Conservation (phyloP, 257 asterid species). For the Gentiana dahurica region DNA sequence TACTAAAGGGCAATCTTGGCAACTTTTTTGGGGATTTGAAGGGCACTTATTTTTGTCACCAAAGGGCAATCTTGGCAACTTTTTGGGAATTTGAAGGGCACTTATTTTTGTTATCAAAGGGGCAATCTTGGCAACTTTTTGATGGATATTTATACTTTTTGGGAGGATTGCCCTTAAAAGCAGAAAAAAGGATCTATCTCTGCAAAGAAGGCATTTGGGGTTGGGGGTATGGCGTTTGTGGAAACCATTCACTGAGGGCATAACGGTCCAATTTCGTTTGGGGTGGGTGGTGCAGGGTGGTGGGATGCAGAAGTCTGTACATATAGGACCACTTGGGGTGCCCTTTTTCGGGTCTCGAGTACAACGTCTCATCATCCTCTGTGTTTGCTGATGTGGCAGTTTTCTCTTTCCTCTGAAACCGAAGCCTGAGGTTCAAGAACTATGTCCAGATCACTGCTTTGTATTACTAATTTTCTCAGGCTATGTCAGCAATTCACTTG, state of each 20-base stretch:
- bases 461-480: too few species aligned
- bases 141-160: slow-evolving; percentile 2
- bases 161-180: slow-evolving; percentile 12
- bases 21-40: not conserved
- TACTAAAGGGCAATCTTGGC: slow-evolving; percentile 9
- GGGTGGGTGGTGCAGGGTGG: slow-evolving; percentile 29
- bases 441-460: too few species aligned
- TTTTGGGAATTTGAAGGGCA: not conserved
- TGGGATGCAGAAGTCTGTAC: slow-evolving; percentile 40
- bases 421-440: too few species aligned
- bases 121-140: slow-evolving; percentile 1
- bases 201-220: slow-evolving; percentile 22
- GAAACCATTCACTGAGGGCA: slow-evolving; percentile 14
- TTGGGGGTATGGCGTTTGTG: slow-evolving; percentile 19
- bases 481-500: too few species aligned
- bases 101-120: not conserved
- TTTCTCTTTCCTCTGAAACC: too few species aligned
- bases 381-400: slow-evolving; percentile 10
- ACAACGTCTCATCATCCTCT: slow-evolving; percentile 35
- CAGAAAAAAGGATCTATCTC: slow-evolving; percentile 25
- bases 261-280: slow-evolving; percentile 15
- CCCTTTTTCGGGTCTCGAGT: slow-evolving; percentile 24
- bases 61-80: slow-evolving; percentile 9
- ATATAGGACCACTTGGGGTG: slow-evolving; percentile 28
- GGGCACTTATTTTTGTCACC: too few species aligned